Percentiles rank a stretch among this genome's conserved stretches.
Conservation (phyloP, 2,329 filamentous ascomycete genomes). For the Penicillium hesseltinei region DNA sequence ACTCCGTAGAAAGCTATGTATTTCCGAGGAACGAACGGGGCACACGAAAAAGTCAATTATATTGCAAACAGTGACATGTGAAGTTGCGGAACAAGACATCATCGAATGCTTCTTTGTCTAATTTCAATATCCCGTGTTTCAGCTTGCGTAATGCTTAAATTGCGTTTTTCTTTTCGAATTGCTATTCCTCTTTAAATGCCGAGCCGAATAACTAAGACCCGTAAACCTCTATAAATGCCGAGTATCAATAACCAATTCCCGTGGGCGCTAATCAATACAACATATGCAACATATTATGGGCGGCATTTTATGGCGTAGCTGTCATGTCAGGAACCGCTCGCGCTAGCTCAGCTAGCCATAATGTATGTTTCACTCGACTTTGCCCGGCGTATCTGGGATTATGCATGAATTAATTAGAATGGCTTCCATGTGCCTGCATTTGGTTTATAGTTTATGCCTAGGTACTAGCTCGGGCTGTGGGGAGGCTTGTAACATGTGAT, state of each 20-base stretch:
- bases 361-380: not conserved
- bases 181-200: not conserved
- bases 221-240: not conserved
- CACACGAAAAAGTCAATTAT: conserved; percentile 19
- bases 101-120: conserved; percentile 1
- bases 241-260: not conserved
- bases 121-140: conserved; percentile 8
- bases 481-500: not conserved
- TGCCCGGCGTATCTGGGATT: not conserved
- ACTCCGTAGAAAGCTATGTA: not conserved
- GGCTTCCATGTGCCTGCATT: not conserved
- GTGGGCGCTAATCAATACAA: not conserved
- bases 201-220: not conserved
- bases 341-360: not conserved
- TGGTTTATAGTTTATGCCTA: not conserved
- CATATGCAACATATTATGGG: not conserved
- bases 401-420: not conserved
- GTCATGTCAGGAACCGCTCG: not conserved
- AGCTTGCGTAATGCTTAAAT: not conserved
- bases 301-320: not conserved
- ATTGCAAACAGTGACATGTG: conserved; percentile 12
- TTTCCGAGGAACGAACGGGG: conserved; percentile 11
- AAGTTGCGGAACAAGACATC: not conserved
- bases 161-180: not conserved
- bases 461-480: not conserved